phyloP scores from a whole-genome alignment of 2,329 filamentous ascomycete species.

The Botryotinia calthae region DNA sequence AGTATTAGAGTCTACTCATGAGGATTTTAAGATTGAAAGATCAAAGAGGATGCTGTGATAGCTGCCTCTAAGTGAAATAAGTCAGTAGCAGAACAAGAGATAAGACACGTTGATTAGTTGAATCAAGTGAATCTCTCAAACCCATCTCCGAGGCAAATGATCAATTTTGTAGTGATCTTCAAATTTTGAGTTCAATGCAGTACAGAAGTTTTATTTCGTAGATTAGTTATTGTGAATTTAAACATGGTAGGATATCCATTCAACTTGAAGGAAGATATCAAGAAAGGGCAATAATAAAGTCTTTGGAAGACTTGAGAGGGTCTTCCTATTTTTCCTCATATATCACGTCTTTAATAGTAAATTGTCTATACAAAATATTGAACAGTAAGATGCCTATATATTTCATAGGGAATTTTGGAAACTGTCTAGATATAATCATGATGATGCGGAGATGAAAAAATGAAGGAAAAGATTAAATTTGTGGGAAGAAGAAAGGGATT shows the following conservation, averaged over 20 bases:
- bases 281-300: background rate
- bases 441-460: background rate
- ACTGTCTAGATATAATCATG: background rate
- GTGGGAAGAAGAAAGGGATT: accelerated
- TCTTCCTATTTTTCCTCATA: background rate
- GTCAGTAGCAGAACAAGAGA: background rate
- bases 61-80: background rate
- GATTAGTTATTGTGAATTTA: background rate
- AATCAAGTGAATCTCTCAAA: background rate
- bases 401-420: accelerated
- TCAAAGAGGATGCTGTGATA: background rate
- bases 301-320: background rate
- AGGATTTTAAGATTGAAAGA: background rate
- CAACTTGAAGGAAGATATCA: background rate
- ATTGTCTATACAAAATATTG: no score
- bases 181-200: background rate
- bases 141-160: background rate
- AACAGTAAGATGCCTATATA: background rate
- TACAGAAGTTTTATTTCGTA: background rate
- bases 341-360: background rate
- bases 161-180: background rate
- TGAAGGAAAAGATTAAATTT: accelerated
- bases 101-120: background rate
- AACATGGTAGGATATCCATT: background rate
- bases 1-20: background rate